Conservation (phyloP, 208 protist genomes). For the Strigomonas galati region DNA sequence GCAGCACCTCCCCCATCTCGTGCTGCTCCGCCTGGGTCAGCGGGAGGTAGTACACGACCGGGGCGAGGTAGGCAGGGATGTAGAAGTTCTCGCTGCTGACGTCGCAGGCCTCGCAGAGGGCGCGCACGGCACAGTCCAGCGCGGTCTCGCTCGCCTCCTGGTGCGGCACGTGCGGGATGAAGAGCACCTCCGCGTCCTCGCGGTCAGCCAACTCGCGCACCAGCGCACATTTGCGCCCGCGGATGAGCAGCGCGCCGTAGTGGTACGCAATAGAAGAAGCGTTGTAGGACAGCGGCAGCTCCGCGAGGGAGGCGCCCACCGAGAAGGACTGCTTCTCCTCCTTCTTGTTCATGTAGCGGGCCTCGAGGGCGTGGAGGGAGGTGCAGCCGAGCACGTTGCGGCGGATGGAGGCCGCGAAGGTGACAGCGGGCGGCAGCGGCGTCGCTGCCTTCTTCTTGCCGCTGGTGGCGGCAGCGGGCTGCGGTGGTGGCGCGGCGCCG, state of each 20-base stretch:
- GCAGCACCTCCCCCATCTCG: neutral
- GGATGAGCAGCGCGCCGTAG: conserved; percentile 71
- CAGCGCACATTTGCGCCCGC: conserved; percentile 82
- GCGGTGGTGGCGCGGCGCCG: conserved; percentile 4
- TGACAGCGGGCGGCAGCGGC: conserved; percentile 23
- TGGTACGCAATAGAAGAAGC: conserved; percentile 49
- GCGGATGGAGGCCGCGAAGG: conserved; percentile 30
- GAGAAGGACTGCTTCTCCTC: conserved; percentile 64
- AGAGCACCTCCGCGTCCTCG: conserved; percentile 15
- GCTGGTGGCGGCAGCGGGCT: conserved; percentile 5
- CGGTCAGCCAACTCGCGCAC: conserved; percentile 28
- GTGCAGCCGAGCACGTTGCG: conserved; percentile 48
- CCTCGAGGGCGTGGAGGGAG: conserved; percentile 34
- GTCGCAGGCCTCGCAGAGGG: conserved; percentile 73
- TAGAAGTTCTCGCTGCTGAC: conserved; percentile 85
- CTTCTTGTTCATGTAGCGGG: conserved; percentile 42
- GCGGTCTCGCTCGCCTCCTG: conserved; percentile 28
- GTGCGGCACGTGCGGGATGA: conserved; percentile 42
- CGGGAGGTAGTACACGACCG: conserved; percentile 53
- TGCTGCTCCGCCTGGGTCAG: neutral
- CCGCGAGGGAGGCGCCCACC: conserved; percentile 33
- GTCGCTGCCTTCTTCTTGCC: neutral
- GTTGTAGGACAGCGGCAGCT: conserved; percentile 55
- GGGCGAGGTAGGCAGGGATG: conserved; percentile 56
- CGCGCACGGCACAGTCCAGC: conserved; percentile 66